Conservation (phyloP, 192 early-diverging fungal species). For the Spizellomyces sp. region DNA sequence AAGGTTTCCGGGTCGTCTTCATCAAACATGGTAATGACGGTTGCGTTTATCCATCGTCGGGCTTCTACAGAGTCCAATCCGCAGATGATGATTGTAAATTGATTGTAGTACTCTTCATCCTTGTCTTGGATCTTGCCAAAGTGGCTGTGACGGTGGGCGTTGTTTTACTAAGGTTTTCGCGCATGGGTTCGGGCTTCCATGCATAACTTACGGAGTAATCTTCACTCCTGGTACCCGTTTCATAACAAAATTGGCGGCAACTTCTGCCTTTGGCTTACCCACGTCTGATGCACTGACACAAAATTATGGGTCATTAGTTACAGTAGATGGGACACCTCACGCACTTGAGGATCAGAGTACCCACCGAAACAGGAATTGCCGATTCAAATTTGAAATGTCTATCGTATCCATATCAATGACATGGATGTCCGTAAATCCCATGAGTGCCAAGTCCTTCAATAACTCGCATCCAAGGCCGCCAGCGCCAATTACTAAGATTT, state of each 20-base stretch:
- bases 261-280: constrained; percentile 85
- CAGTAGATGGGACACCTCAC: too few species aligned
- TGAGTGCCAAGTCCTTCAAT: constrained; percentile 90
- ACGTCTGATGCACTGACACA: constrained; percentile 65
- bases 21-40: constrained; percentile 74
- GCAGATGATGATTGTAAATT: constrained; percentile 88
- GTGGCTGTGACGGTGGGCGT: constrained; percentile 42
- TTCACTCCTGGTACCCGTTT: constrained; percentile 80
- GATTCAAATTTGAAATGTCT: constrained; percentile 95
- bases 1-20: constrained; percentile 71
- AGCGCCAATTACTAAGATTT: constrained; percentile 57
- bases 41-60: constrained; percentile 96
- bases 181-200: constrained; percentile 24
- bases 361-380: constrained; percentile 95
- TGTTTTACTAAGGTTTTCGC: too few species aligned
- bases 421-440: constrained; percentile 84
- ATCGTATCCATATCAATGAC: constrained; percentile 99
- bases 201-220: constrained; percentile 67
- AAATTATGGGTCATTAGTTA: not conserved
- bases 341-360: not conserved
- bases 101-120: constrained; percentile 87
- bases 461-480: constrained; percentile 99
- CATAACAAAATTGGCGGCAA: constrained; percentile 74
- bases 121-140: constrained; percentile 96
- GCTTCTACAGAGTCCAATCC: constrained; percentile 96